Evolutionary conservation across 345 rosid species (phyloP).

Genomic region (Euphorbia lathyris): DNA sequence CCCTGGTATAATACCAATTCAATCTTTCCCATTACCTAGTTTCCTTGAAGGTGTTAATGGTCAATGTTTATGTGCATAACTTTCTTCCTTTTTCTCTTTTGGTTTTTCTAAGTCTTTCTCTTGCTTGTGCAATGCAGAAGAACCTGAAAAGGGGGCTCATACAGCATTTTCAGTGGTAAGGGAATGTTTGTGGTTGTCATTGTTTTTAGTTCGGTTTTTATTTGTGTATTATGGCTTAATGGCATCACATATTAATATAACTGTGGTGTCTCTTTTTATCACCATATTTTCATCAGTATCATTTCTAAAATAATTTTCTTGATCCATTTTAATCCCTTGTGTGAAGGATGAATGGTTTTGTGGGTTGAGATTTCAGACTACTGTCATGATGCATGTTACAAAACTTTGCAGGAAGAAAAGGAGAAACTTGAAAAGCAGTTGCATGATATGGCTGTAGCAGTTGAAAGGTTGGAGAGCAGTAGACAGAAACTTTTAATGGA

Average conservation of each 20-base stretch:
- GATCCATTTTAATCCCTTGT: not conserved
- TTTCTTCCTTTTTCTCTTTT: not conserved
- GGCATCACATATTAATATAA: not conserved
- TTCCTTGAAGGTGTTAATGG: not conserved
- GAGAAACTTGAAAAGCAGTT: conserved; percentile 85
- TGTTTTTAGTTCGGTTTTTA: not conserved
- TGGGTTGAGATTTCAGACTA: not conserved
- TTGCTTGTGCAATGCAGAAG: conserved; percentile 35
- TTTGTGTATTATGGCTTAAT: not conserved
- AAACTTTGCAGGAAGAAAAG: conserved; percentile 63
- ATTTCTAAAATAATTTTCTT: not conserved
- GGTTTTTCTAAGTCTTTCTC: not conserved
- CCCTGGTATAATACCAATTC: conserved; percentile 41
- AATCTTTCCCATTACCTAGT: not conserved
- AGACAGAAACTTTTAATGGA: conserved; percentile 95
- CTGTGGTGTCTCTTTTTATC: not conserved
- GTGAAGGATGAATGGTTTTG: not conserved
- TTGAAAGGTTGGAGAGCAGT: conserved; percentile 90
- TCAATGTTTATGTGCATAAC: not conserved
- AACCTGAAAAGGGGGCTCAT: conserved; percentile 34
- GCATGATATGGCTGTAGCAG: conserved; percentile 89
- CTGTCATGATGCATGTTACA: not conserved
- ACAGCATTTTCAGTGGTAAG: conserved; percentile 67
- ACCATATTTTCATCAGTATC: not conserved
- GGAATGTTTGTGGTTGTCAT: conserved; percentile 6